Conservation (phyloP, 768 basidiomycete species). For the Podaxis sp. region DNA sequence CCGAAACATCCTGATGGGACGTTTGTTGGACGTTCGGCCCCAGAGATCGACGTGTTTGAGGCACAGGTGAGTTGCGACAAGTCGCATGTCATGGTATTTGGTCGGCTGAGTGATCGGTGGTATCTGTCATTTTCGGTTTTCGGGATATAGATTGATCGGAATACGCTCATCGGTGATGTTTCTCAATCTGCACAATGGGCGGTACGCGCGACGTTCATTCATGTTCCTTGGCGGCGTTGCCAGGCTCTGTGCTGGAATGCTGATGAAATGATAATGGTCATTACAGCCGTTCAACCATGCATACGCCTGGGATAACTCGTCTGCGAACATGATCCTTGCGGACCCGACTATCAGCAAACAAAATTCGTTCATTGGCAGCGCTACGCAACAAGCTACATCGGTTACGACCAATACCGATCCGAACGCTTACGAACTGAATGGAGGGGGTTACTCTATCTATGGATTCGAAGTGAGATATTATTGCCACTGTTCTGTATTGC, state of each 20-base stretch:
- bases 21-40: constrained; percentile 80
- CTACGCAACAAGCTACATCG: constrained; percentile 79
- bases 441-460: constrained; percentile 67
- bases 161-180: constrained; percentile 54
- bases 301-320: constrained; percentile 68
- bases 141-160: constrained; percentile 41
- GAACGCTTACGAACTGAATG: constrained; percentile 62
- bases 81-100: not conserved
- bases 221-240: not conserved
- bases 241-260: too few species aligned
- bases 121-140: constrained; percentile 3
- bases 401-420: constrained; percentile 67
- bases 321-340: constrained; percentile 55
- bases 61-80: constrained; percentile 52
- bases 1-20: constrained; percentile 72
- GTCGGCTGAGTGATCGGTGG: not conserved
- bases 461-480: constrained; percentile 64
- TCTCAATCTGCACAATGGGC: constrained; percentile 88
- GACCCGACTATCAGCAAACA: constrained; percentile 53
- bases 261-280: not conserved
- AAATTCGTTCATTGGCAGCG: constrained; percentile 69
- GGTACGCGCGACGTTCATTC: constrained; percentile 39
- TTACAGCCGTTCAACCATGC: constrained; percentile 70
- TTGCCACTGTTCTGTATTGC: not conserved
- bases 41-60: constrained; percentile 91